Base-by-base conservation (phyloP, 2,329 filamentous ascomycete species). In the Graphilbum fragrans region DNA sequence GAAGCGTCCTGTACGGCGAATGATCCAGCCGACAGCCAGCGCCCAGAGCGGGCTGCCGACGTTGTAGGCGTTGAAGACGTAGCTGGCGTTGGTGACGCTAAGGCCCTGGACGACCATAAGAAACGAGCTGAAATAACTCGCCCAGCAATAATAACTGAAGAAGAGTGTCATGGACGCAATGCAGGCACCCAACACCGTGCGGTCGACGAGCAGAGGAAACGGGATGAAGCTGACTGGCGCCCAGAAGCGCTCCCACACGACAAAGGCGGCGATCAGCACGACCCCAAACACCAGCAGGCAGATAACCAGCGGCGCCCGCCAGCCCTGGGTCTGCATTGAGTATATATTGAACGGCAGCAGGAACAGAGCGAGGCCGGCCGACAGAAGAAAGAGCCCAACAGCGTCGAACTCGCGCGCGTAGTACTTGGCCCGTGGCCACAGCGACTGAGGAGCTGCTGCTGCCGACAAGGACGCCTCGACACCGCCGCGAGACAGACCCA, bases 321-420 rank as follows among this genome's bases (percentile, higher is more conserved):
- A 78, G 7, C 64, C 67, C 35, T 68, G 54, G 14, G 64, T 64
- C 0, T 69, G 65, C 9, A 55, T 52, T 6, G 52, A 47, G n/a
- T 70, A 66, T 14, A 84, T 62, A 5, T 67, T 79, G 52, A 85
- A 75, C 0, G 80, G 79, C 0, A 85, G 66, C 14, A 84, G 58
- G 52, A 84, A 77, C 16, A 80, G 54, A 2, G 68, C 65, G 18
- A 80, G 64, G 5, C 76, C 78, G 4, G 58, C 62, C 5, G 69
- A 65, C 49, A 81, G 67, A 6, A 82, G 57, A 22, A 80, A 43
- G 23, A 80, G 65, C 1, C 77, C 77, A 4, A 41, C 18, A 12
- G 35, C 22, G 32, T 41, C 38, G 29, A 41, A 35, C 32, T 41
- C 38, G 29, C 29, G 29, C 21, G 12, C 10, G 21, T 41, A 35